These are phyloP conservation scores for Candida krabiensis DNA, from an alignment of 805 yeast genomes.

Conservation along the genomic window DNA sequence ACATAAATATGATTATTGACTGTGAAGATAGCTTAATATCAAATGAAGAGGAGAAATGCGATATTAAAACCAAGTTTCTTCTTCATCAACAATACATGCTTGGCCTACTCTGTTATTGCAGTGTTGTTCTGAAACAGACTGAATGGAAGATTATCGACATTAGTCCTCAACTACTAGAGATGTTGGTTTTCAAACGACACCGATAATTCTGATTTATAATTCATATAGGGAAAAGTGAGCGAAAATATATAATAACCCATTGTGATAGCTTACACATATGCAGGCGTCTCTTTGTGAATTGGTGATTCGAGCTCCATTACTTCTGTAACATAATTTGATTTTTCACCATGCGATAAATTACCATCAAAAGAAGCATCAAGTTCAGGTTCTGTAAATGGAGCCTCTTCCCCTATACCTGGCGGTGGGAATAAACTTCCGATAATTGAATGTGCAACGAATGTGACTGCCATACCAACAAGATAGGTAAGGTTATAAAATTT, in stretches of 20 bases:
- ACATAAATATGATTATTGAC: conserved; percentile 19
- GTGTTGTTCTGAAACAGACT: conserved; percentile 3
- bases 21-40: neutral
- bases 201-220: too few species aligned
- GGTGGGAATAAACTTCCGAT: conserved; percentile 13
- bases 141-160: conserved; percentile 7
- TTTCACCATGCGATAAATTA: conserved; percentile 4
- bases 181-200: conserved; percentile 7
- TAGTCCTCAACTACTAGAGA: conserved; percentile 1
- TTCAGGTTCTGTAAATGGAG: conserved; percentile 10
- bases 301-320: conserved; percentile 6
- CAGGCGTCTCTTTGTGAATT: neutral
- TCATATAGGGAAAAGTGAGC: too few species aligned
- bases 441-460: conserved; percentile 7
- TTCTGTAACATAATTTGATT: conserved; percentile 5
- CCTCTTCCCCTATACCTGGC: conserved; percentile 8
- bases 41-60: too few species aligned
- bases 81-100: conserved; percentile 9
- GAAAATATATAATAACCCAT: too few species aligned
- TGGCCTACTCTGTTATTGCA: conserved; percentile 13
- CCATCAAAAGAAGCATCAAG: neutral
- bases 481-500: conserved; percentile 17
- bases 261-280: too few species aligned
- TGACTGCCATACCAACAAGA: conserved; percentile 12
- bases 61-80: neutral